Conservation (phyloP, 2,329 filamentous ascomycete genomes). For the Hymenoscyphus fraxineus region DNA sequence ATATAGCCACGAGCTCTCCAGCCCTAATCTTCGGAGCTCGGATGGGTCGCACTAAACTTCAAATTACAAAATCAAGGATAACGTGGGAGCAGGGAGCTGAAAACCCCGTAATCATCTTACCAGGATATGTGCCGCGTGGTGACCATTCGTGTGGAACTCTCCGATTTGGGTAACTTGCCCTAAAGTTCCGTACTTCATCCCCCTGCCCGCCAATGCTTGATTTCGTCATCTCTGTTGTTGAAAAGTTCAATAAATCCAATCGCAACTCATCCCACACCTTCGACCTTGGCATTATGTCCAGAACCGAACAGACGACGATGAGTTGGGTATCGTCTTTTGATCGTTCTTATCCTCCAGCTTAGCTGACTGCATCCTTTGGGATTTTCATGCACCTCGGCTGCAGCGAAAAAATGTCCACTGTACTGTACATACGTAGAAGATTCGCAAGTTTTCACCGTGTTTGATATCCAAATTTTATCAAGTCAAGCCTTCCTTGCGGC, state of each 20-base stretch:
- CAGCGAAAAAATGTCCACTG: neutral
- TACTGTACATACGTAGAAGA: neutral
- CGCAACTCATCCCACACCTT: neutral
- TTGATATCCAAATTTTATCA: neutral
- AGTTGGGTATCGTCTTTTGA: neutral
- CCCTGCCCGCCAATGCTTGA: neutral
- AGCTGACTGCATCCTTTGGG: conserved; percentile 3
- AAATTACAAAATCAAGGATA: neutral
- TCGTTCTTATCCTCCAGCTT: neutral
- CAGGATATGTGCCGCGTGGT: conserved; percentile 1
- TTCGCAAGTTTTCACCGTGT: neutral
- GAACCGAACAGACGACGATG: neutral
- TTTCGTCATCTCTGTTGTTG: neutral
- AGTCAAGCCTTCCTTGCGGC: neutral
- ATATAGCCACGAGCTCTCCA: neutral
- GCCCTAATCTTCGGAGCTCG: neutral
- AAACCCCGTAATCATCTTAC: neutral
- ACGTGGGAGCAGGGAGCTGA: conserved; percentile 1
- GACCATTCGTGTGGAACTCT: conserved; percentile 1
- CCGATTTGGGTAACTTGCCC: neutral
- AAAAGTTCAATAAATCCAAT: neutral
- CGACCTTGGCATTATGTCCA: neutral
- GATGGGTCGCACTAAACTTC: neutral
- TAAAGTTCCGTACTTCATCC: neutral
- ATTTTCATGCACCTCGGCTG: neutral